Conservation (phyloP, 441 rosid genomes). For the Rhodomyrtus psidioides region DNA sequence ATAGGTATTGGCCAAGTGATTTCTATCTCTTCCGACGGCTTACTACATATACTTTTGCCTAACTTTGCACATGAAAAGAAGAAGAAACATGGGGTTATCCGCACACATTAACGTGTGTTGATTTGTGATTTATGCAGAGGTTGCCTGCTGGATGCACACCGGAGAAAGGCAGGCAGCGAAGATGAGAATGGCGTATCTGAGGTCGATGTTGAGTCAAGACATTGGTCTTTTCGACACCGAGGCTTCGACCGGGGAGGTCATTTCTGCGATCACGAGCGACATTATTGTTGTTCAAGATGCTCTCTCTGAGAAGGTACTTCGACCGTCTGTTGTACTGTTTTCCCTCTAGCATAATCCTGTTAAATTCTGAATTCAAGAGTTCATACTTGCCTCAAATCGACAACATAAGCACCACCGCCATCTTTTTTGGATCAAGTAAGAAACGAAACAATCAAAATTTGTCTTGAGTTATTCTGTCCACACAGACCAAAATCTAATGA, state of each 20-base stretch:
- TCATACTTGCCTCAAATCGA: background rate
- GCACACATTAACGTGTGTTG: background rate
- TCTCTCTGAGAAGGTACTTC: constrained; percentile 79
- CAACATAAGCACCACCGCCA: background rate
- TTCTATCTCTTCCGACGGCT: background rate
- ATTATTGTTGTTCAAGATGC: constrained; percentile 89
- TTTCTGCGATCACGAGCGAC: constrained; percentile 80
- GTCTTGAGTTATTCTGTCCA: background rate
- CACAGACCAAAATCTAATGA: background rate
- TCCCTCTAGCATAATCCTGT: background rate
- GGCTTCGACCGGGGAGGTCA: constrained; percentile 88
- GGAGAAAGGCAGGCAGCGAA: constrained; percentile 93
- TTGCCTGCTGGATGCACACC: constrained; percentile 94
- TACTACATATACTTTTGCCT: background rate
- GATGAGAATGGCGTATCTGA: constrained; percentile 84
- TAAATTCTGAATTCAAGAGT: background rate
- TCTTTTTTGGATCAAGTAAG: background rate
- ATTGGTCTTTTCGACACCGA: constrained; percentile 83
- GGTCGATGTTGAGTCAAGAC: constrained; percentile 82
- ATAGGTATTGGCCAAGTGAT: constrained; percentile 33
- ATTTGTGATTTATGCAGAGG: constrained; percentile 36
- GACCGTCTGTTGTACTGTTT: background rate
- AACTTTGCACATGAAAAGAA: background rate
- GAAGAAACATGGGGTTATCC: background rate
- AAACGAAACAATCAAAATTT: background rate